Evolutionary conservation across 2,329 filamentous ascomycete species (phyloP), one percentile per base, ranked within the genome.

Genomic region (Beauveria rudraprayagi): DNA sequence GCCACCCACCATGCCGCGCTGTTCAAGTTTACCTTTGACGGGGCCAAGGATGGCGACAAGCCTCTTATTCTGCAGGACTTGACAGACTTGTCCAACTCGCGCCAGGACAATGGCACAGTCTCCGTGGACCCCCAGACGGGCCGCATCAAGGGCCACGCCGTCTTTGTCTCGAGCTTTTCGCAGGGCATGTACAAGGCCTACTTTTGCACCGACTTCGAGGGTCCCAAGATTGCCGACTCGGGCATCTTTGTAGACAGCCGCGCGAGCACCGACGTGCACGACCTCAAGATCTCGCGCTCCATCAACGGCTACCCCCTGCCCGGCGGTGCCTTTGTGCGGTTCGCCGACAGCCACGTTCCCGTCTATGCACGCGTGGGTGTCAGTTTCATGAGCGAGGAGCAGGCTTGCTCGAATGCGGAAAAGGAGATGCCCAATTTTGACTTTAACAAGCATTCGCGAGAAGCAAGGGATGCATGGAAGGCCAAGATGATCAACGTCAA

Each of bases 331-430:
- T 90, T 86, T 73, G 78, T 83, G 24, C 79, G 83, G 48, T 90
- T 90, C 66, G 70, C 81, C 17, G 75, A 79, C 0, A 70, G 68
- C 0, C 71, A 78, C 47, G 75, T 76, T 2, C 79, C 80, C 2
- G 80, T 91, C n/a, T 70, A 82, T 8, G 87, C 81, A 11, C 80
- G 89, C 37, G 85, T 89, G 6, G 88, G 87, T 0, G 75, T 89
- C 8, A 91, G 87, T 65, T 88, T 90, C 70, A 84, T 91, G 66
- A 88, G 83, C 68, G 73, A 76, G 2, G 77, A 81, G 0, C 82
- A 86, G 70, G 89, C 89, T 1, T 92, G 89, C 67, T 69, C 77
- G 7, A 88, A 87, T 67, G 88, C 84, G 0, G 85, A 90, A 70
- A 73, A 68, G 0, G 89, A 92, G 66, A 86, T 91, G n/a, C 85